Evolutionary conservation across 179 eudicot genomes (phyloP).

Genomic region (Pouteria campechiana): DNA sequence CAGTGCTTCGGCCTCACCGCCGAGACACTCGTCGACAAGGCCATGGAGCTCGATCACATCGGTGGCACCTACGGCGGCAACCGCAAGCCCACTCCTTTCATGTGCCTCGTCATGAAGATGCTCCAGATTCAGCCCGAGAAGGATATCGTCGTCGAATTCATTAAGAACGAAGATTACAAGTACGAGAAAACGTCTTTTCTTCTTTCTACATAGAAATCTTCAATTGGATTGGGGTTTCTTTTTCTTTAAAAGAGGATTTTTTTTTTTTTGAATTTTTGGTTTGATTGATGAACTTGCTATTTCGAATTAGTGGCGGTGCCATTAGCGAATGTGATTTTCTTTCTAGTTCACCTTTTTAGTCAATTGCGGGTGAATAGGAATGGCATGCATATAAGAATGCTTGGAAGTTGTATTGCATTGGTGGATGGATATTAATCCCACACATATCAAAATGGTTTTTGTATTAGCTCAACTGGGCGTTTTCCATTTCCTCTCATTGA

Average conservation of each 20-base stretch:
- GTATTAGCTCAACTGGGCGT: too few species aligned
- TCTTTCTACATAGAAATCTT: too few species aligned
- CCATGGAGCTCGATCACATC: slow-evolving; percentile 92
- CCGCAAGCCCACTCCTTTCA: slow-evolving; percentile 64
- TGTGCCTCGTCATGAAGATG: slow-evolving; percentile 81
- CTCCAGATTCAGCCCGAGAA: slow-evolving; percentile 96
- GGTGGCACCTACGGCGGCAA: slow-evolving; percentile 83
- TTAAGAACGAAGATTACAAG: slow-evolving; percentile 68
- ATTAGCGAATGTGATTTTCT: too few species aligned
- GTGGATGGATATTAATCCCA: too few species aligned
- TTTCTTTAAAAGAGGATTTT: neutral
- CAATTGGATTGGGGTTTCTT: too few species aligned
- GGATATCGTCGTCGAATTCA: slow-evolving; percentile 93
- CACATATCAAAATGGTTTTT: too few species aligned
- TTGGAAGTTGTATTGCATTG: too few species aligned
- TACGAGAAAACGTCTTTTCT: neutral
- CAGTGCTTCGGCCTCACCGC: slow-evolving; percentile 97
- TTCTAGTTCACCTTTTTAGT: too few species aligned
- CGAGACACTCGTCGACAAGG: slow-evolving; percentile 92
- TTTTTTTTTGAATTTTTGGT: neutral
- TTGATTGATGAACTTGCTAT: slow-evolving; percentile 2
- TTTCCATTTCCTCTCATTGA: too few species aligned
- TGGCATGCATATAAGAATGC: too few species aligned
- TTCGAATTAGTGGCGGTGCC: too few species aligned
- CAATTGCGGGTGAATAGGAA: too few species aligned